phyloP scores from a whole-genome alignment of 306 rosid genomes.

The Cucumis cinereus region DNA sequence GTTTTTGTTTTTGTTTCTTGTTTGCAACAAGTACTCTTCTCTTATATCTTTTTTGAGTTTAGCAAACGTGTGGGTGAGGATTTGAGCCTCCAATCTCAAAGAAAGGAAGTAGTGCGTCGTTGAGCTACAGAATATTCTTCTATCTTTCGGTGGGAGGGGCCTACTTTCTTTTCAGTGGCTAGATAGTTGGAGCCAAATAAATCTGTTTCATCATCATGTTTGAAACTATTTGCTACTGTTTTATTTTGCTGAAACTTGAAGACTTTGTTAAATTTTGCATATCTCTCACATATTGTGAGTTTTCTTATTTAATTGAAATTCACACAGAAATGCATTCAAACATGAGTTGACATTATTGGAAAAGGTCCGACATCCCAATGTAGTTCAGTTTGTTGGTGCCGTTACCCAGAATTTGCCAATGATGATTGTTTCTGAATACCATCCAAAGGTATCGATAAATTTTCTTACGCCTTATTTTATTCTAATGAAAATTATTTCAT shows the following conservation, averaged over 20 bases:
- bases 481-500: not conserved
- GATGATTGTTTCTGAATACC: conserved; percentile 97
- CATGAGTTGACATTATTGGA: conserved; percentile 78
- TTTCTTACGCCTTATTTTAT: conserved; percentile 11
- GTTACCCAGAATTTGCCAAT: conserved; percentile 96
- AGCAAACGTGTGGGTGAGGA: not conserved
- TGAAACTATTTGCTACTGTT: not conserved
- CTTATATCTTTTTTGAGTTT: not conserved
- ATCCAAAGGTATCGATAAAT: conserved; percentile 52
- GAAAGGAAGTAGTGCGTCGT: too few species aligned
- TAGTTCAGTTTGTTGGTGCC: conserved; percentile 98
- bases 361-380: conserved; percentile 95
- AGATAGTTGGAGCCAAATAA: not conserved
- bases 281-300: not conserved
- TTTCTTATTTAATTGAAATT: conserved; percentile 7
- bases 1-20: not conserved
- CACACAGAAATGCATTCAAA: conserved; percentile 69
- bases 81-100: not conserved
- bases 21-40: not conserved
- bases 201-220: not conserved
- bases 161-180: not conserved
- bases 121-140: too few species aligned
- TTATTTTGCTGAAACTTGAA: not conserved
- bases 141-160: not conserved
- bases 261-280: not conserved